Base-by-base conservation (phyloP, 768 basidiomycete species). In the Boletus subcaerulescens region DNA sequence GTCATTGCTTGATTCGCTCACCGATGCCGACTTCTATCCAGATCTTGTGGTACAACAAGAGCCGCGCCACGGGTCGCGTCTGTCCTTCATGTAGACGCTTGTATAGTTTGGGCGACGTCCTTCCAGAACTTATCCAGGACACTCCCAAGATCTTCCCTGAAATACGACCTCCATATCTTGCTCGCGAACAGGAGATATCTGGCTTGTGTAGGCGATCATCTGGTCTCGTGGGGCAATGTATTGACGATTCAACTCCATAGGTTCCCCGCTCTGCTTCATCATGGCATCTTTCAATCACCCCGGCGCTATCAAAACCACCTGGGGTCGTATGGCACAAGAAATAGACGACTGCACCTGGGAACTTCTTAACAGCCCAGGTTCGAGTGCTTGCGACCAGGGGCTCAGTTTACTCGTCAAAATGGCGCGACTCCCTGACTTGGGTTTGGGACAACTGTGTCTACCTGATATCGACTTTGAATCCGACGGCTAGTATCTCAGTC, bases 11-110 rank as follows among this genome's bases (percentile, higher is more conserved):
- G n/a, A 20, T 39, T 42, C 22, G 26, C 8, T 52, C 36, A 38
- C 43, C 12, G 18, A 17, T n/a, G 41, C 47, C 10, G 33, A 52
- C 18, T 44, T 53, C 40, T 48, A 9, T 32, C 26, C 57, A 89
- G 89, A 83, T 88, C 11, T 61, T 91, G 13, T 92, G 89, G 89
- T 91, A 92, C 64, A 93, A 93, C 75, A 90, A 90, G 71, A 90
- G 87, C 64, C 80, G 91, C 3, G 69, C 77, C 6, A 79, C 76
- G 11, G 80, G 84, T 50, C 83, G 91, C 26, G 78, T 92, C 48
- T 93, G 91, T 62, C 90, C 91, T 3, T 80, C 87, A 1, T 93
- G 91, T 64, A 81, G 84, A 66, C 73, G 90, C 15, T 69, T 91
- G 31, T 93, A 91, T 64, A 76, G 73, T 6, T 70, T 91, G 0